Conservation (phyloP, 2,329 filamentous ascomycete genomes). For the Fusarium lateritium region DNA sequence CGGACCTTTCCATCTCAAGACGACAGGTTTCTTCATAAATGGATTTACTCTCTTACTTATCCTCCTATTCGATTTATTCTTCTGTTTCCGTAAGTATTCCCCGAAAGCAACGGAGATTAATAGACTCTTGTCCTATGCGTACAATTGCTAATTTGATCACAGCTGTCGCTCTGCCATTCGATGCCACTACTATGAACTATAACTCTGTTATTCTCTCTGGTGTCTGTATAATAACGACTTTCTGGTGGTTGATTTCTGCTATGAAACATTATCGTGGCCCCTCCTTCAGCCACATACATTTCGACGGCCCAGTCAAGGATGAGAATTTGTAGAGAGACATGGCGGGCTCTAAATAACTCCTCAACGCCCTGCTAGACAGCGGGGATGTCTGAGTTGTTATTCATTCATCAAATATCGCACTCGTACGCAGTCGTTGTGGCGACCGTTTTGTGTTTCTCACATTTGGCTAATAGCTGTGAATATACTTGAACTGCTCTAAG, state of each 20-base stretch:
- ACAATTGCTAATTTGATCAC: slow-evolving; percentile 3
- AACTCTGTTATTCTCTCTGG: slow-evolving; percentile 46
- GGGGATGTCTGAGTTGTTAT: no score
- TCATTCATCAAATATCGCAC: no score
- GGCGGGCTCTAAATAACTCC: neutral
- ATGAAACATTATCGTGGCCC: slow-evolving; percentile 42
- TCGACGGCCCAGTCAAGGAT: neutral
- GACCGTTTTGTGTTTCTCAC: no score
- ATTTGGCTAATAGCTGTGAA: no score
- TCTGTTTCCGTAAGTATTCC: slow-evolving; percentile 47
- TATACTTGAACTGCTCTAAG: no score
- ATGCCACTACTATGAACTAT: slow-evolving; percentile 47
- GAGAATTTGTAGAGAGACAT: neutral
- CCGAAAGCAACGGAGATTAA: neutral
- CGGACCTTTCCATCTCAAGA: slow-evolving; percentile 38
- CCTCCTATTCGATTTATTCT: slow-evolving; percentile 44
- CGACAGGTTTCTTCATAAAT: slow-evolving; percentile 30
- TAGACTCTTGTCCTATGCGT: neutral
- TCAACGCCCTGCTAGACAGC: no score
- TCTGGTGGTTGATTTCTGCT: slow-evolving; percentile 45
- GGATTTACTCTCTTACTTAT: slow-evolving; percentile 40
- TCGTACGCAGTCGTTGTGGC: no score
- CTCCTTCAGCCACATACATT: slow-evolving; percentile 20
- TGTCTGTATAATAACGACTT: slow-evolving; percentile 27
- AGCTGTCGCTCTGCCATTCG: slow-evolving; percentile 45